Evolutionary conservation across 495 filamentous ascomycete genomes (phyloP), one percentile per base, ranked within the genome.

Genomic region (Penicillium salamii): DNA sequence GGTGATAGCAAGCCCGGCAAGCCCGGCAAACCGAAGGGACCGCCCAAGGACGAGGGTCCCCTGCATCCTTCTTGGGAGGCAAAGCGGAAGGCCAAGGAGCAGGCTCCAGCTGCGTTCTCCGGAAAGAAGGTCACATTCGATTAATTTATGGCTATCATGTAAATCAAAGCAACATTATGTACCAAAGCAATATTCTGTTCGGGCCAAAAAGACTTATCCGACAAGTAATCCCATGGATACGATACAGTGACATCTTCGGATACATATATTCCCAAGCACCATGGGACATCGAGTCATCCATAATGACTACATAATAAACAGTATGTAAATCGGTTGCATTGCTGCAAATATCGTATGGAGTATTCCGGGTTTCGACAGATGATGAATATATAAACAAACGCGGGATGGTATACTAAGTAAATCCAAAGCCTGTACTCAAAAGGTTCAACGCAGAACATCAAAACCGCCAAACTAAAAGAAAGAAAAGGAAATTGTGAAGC

Each of bases 11-110:
- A n/a, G n/a, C n/a, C n/a, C n/a, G n/a, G n/a, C n/a, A 24, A 29
- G 6, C 12, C 36, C 13, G 60, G 42, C 23, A 75, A 72, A 52
- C 58, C 68, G 1, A 70, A 68, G 14, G 59, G 35, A 33, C 71
- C 71, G 39, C 59, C 70, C 0, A 72, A 71, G 58, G 81, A 77
- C 57, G 71, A 79, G 55, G 88, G 86, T 62, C 74, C 84, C 6
- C 63, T 97, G 57, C 93, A 98, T 81, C 93, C 93, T 8, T 91
- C 86, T 44, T 98, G 93, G 93, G 86, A 89, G 68, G 93, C 93
- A 6, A 88, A 85, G 35, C 87, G 83, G 74, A 85, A 85, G 70
- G 86, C 83, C 13, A 97, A 97, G 69, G 89, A 91, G 69, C 62
- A 75, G 62, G 61, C 75, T 57, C 62, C 80, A 18, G 80, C 81